These are phyloP conservation scores for Penicillium chermesinum DNA, from an alignment of 495 filamentous ascomycete species.

Conservation along the genomic window DNA sequence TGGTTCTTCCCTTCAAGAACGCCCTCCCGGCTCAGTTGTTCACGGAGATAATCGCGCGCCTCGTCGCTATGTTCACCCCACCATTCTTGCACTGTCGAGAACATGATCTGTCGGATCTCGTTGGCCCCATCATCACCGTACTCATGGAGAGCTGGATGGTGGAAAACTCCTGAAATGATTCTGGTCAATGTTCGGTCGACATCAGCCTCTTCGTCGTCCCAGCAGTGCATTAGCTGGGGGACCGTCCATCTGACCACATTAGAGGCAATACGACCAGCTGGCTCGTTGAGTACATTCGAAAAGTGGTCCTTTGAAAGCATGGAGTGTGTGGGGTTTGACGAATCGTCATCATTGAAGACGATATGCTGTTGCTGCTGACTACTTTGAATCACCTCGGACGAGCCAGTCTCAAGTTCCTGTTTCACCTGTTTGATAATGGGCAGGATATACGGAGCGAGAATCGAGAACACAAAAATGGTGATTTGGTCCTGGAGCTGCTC, in stretches of 20 bases:
- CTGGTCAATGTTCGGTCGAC: conserved; percentile 60
- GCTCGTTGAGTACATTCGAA: conserved; percentile 80
- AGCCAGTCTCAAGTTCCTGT: conserved; percentile 74
- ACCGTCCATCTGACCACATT: conserved; percentile 75
- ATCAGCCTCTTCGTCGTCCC: conserved; percentile 72
- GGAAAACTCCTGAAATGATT: conserved; percentile 77
- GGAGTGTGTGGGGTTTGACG: conserved; percentile 81
- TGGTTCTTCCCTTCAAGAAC: conserved; percentile 73
- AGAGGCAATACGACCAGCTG: conserved; percentile 76
- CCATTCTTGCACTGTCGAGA: conserved; percentile 70
- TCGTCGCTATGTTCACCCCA: conserved; percentile 62
- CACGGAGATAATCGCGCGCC: conserved; percentile 57
- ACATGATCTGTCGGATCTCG: conserved; percentile 74
- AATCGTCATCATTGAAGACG: conserved; percentile 75
- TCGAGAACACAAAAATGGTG: conserved; percentile 78
- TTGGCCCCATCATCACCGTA: conserved; percentile 65
- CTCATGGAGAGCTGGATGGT: conserved; percentile 73
- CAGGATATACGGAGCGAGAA: conserved; percentile 78
- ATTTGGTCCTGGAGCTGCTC: conserved; percentile 76
- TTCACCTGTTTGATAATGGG: conserved; percentile 83
- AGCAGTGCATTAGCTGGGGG: conserved; percentile 77
- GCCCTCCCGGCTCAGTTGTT: conserved; percentile 69
- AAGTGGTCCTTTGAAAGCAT: conserved; percentile 97
- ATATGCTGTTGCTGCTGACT: conserved; percentile 74
- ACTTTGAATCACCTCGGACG: conserved; percentile 77